Conservation (phyloP, 2,329 filamentous ascomycete genomes). For the Emericellopsis cladophorae region DNA sequence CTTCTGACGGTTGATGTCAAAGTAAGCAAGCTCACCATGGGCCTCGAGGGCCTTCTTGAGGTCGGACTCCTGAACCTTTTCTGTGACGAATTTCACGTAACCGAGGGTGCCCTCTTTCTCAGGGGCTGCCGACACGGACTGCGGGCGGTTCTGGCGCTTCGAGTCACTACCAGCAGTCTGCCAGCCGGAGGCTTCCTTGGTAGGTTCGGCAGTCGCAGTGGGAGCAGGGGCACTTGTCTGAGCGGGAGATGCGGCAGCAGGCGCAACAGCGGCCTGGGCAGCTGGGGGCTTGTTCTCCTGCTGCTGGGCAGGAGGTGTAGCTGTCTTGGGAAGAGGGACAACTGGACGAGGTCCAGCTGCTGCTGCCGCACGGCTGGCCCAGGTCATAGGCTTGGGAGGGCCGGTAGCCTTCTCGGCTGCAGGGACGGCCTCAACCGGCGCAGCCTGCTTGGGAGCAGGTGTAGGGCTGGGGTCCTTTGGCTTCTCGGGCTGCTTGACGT, state of each 20-base stretch:
- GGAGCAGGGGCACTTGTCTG: slow-evolving; percentile 15
- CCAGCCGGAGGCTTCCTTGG: slow-evolving; percentile 53
- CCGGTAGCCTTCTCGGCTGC: slow-evolving; percentile 25
- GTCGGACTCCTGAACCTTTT: slow-evolving; percentile 67
- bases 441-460: slow-evolving; percentile 23
- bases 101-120: slow-evolving; percentile 71
- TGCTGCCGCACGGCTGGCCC: slow-evolving; percentile 58
- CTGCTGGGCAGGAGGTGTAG: slow-evolving; percentile 32
- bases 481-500: slow-evolving; percentile 46
- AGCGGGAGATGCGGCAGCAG: slow-evolving; percentile 17
- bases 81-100: slow-evolving; percentile 92
- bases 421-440: slow-evolving; percentile 35
- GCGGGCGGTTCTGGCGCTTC: slow-evolving; percentile 69
- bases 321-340: slow-evolving; percentile 44
- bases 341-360: slow-evolving; percentile 41
- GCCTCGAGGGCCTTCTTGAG: slow-evolving; percentile 58
- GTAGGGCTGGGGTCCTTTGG: slow-evolving; percentile 51
- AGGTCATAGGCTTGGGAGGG: slow-evolving; percentile 52
- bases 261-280: slow-evolving; percentile 22
- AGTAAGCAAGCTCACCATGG: slow-evolving; percentile 59
- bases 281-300: slow-evolving; percentile 39
- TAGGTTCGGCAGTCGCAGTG: slow-evolving; percentile 23
- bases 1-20: slow-evolving; percentile 74
- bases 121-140: slow-evolving; percentile 43
- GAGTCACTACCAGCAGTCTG: slow-evolving; percentile 76